phyloP scores from a whole-genome alignment of 148 eudicot genomes.

The Heliamphora exappendiculata region DNA sequence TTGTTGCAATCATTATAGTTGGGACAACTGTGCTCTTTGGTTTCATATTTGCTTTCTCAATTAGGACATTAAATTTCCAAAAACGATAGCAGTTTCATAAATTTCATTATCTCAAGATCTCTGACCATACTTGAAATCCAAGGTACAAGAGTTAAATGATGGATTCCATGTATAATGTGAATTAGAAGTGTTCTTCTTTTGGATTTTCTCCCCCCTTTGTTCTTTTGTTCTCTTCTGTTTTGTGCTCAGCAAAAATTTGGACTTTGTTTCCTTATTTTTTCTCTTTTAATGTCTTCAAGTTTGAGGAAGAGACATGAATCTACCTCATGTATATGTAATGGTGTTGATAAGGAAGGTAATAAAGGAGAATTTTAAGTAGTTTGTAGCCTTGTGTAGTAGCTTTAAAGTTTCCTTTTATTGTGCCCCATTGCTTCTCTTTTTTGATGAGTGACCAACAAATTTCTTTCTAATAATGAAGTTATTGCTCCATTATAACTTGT shows the following conservation, averaged over 20 bases:
- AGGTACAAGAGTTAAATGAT: background rate
- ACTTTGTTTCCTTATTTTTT: background rate
- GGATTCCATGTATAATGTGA: background rate
- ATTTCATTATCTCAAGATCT: background rate
- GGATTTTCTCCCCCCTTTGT: background rate
- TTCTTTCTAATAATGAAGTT: no score
- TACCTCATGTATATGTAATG: background rate
- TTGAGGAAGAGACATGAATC: background rate
- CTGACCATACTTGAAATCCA: background rate
- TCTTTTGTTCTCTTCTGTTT: background rate
- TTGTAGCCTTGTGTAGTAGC: background rate
- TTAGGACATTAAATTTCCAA: slow-evolving; percentile 3
- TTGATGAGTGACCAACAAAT: no score
- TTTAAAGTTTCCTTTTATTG: no score
- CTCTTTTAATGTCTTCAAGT: background rate
- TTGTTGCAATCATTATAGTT: slow-evolving; percentile 24
- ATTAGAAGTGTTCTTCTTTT: background rate
- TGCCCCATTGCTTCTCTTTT: no score
- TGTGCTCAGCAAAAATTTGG: no score
- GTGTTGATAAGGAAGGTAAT: no score
- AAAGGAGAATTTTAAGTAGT: background rate
- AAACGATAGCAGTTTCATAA: background rate
- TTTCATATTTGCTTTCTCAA: background rate
- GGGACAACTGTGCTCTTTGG: slow-evolving; percentile 31
- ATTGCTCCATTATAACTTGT: no score